Conservation (phyloP, 306 rosid genomes). For the Glycine latifolia region DNA sequence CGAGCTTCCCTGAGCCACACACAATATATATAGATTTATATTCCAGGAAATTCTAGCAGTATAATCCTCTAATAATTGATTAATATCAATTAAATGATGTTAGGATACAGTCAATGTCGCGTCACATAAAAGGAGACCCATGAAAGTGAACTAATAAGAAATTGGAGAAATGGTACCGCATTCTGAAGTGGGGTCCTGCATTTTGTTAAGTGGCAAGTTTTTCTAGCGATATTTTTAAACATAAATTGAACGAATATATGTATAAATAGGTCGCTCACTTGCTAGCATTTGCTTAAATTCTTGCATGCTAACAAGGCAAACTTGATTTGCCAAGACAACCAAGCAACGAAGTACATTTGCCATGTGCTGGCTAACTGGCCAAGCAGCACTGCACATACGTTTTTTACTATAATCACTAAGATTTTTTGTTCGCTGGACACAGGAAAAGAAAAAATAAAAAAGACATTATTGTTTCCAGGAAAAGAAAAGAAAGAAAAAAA, state of each 20-base stretch:
- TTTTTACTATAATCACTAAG: conserved; percentile 20
- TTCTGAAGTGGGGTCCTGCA: conserved; percentile 11
- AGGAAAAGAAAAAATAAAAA: not conserved
- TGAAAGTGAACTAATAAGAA: conserved; percentile 14
- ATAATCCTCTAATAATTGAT: conserved; percentile 39
- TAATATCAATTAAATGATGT: conserved; percentile 41
- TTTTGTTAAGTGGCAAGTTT: not conserved
- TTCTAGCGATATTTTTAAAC: not conserved
- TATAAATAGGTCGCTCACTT: too few relatives aligned
- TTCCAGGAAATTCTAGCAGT: conserved; percentile 8
- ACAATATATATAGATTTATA: not conserved
- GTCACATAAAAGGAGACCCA: conserved; percentile 44
- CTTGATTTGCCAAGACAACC: conserved; percentile 42
- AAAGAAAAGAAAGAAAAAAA: not conserved
- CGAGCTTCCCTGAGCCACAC: conserved; percentile 6
- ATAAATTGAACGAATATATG: too few relatives aligned
- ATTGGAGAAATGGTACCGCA: not conserved
- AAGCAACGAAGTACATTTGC: conserved; percentile 19
- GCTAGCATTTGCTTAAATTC: not conserved
- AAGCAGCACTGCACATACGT: conserved; percentile 14
- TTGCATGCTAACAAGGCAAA: not conserved
- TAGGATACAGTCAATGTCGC: conserved; percentile 14
- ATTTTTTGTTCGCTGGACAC: conserved; percentile 6
- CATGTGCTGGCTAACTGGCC: conserved; percentile 20
- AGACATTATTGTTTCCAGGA: not conserved